phyloP scores from a whole-genome alignment of 2,329 filamentous ascomycete species.

The Colletotrichum spaethianum region DNA sequence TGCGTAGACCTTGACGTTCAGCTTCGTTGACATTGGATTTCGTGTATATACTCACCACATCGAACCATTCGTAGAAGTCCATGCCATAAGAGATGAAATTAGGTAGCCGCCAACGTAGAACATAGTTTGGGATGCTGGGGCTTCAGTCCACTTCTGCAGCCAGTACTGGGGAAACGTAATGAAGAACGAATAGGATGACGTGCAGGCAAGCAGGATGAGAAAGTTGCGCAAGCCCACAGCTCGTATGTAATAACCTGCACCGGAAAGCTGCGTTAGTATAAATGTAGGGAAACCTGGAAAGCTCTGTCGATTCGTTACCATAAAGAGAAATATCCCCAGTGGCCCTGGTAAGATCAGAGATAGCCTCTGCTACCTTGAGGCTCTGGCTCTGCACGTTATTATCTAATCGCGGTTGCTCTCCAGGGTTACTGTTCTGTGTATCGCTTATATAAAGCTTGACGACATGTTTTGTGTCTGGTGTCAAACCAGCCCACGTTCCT shows the following conservation, averaged over 20 bases:
- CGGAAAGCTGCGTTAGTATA: neutral
- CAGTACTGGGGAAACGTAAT: conserved; percentile 34
- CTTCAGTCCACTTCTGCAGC: conserved; percentile 36
- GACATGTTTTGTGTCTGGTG: neutral
- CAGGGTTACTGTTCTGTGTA: no score
- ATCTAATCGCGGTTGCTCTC: neutral
- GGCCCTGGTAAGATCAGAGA: conserved; percentile 12
- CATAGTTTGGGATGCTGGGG: conserved; percentile 9
- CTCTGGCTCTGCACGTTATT: conserved; percentile 11
- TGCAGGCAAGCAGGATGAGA: conserved; percentile 28
- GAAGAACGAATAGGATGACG: conserved; percentile 11
- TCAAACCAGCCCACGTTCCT: conserved; percentile 19
- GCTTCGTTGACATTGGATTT: no score
- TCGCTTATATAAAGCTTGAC: neutral
- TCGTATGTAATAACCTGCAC: conserved; percentile 13
- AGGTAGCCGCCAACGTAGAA: conserved; percentile 28
- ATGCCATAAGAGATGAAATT: conserved; percentile 9
- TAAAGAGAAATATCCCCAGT: conserved; percentile 33
- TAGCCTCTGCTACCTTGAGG: conserved; percentile 20
- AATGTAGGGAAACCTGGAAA: no score
- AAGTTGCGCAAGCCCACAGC: conserved; percentile 13
- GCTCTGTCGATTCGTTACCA: no score
- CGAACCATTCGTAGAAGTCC: conserved; percentile 8
- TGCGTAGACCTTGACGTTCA: conserved; percentile 7
- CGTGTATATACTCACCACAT: conserved; percentile 14